Base-by-base conservation (phyloP, 1,284 basidiomycete genomes). In the Trichosporon sp. region DNA sequence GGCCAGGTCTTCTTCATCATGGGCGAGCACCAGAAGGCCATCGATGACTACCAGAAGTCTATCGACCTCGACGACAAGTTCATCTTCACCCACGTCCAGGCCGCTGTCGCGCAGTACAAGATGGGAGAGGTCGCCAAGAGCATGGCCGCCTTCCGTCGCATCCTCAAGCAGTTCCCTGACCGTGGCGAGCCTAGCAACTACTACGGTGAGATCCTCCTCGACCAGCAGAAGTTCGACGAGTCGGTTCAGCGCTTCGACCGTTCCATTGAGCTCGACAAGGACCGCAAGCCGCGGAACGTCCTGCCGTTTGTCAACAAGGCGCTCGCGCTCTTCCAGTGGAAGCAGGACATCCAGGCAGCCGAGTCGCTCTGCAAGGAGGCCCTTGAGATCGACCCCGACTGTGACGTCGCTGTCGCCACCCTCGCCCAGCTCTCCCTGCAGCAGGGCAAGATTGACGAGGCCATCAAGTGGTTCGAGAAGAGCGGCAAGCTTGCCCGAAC, bases 1-100 rank as follows among this genome's bases (percentile, higher is more conserved):
- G 97, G 96, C 42, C 97, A 99, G 86, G 97, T 99, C 56, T 88
- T 93, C 83, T 99, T 98, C 84, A 98, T 99, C 82, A 92, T 95
- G 86, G 91, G 91, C 83, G 90, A 98, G 75, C 98, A 91, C 81
- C 86, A 86, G 18, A 86, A 91, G 64, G 96, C 96, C 0, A 91
- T 95, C 35, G 88, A 89, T 77, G 92, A 98, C 84, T 99, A 98
- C 85, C 89, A 88, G 38, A 91, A 93, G 81, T 96, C 93, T 11
- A 92, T 90, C 29, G 87, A 89, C 73, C 86, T 97, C 58, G 94
- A 97, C 77, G 77, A 82, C 73, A 69, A 74, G 3, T 86, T 86
- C 76, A 85, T 86, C 78, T 86, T 85, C 74, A 81, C 79, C 7
- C 85, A 86, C 68, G 96, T 99, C 74, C 97, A 99, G 81, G 88